Evolutionary conservation across 2,329 filamentous ascomycete species (phyloP).

Genomic region (Colletotrichum sp.): DNA sequence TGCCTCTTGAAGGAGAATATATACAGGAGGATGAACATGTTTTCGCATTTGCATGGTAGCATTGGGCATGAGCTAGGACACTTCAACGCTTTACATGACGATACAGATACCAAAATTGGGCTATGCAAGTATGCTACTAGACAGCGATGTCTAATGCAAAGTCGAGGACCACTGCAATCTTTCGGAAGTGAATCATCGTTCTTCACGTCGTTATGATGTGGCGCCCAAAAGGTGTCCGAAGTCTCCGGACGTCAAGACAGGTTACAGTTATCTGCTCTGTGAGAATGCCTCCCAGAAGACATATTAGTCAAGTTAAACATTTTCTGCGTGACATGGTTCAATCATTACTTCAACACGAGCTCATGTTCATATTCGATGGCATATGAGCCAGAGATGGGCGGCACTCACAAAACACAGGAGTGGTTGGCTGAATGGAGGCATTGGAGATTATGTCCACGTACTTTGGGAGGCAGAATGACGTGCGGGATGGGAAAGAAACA

Average conservation of each 20-base stretch:
- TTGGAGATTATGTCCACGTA: background rate
- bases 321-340: background rate
- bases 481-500: background rate
- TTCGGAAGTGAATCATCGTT: background rate
- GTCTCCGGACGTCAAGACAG: background rate
- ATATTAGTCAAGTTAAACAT: background rate
- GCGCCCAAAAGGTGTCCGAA: background rate
- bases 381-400: background rate
- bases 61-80: constrained; percentile 1
- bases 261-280: background rate
- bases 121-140: constrained; percentile 9
- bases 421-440: background rate
- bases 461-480: background rate
- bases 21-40: background rate
- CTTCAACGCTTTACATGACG: constrained; percentile 1
- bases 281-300: background rate
- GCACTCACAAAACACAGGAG: background rate
- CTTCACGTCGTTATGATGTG: background rate
- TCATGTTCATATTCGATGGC: background rate
- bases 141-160: background rate
- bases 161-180: background rate
- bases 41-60: constrained; percentile 8
- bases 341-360: background rate
- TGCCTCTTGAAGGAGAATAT: background rate
- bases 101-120: constrained; percentile 18